Evolutionary conservation across 257 asterid species (phyloP).

Genomic region (Solanum habrochaites): DNA sequence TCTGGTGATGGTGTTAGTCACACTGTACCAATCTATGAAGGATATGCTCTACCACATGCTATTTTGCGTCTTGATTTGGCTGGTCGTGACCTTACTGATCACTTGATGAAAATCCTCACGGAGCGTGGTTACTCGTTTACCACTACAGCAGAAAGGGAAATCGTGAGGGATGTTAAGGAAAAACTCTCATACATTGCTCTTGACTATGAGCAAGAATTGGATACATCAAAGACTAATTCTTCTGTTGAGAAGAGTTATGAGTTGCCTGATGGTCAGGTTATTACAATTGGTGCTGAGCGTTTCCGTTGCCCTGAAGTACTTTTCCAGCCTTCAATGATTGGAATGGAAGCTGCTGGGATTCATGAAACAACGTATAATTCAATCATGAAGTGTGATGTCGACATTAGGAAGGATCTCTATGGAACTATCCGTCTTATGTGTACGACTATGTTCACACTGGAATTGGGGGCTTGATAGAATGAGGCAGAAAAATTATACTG

Average conservation of each 20-base stretch:
- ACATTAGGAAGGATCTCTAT: conserved; percentile 27
- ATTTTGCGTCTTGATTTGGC: conserved; percentile 30
- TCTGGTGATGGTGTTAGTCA: conserved; percentile 39
- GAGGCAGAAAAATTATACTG: conserved; percentile 31
- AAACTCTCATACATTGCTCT: conserved; percentile 27
- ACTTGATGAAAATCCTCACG: conserved; percentile 21
- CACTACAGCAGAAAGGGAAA: conserved; percentile 33
- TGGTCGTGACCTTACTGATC: conserved; percentile 30
- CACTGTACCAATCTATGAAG: conserved; percentile 31
- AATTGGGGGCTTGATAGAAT: conserved; percentile 33
- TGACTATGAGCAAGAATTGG: conserved; percentile 25
- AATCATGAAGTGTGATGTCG: conserved; percentile 34
- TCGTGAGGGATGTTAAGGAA: conserved; percentile 30
- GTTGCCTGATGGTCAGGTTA: conserved; percentile 32
- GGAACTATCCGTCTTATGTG: conserved; percentile 32
- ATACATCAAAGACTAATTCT: conserved; percentile 27
- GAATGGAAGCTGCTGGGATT: conserved; percentile 33
- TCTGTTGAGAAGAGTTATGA: conserved; percentile 29
- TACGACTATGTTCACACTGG: conserved; percentile 22
- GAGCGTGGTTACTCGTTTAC: conserved; percentile 37
- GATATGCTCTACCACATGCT: conserved; percentile 35
- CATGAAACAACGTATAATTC: conserved; percentile 31
- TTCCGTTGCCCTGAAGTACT: conserved; percentile 34
- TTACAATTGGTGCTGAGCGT: conserved; percentile 28
- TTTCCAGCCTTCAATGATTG: conserved; percentile 32